These are phyloP conservation scores for Phytophthora niederhauseri DNA, from an alignment of 352 stramenopile genomes.

Conservation along the genomic window DNA sequence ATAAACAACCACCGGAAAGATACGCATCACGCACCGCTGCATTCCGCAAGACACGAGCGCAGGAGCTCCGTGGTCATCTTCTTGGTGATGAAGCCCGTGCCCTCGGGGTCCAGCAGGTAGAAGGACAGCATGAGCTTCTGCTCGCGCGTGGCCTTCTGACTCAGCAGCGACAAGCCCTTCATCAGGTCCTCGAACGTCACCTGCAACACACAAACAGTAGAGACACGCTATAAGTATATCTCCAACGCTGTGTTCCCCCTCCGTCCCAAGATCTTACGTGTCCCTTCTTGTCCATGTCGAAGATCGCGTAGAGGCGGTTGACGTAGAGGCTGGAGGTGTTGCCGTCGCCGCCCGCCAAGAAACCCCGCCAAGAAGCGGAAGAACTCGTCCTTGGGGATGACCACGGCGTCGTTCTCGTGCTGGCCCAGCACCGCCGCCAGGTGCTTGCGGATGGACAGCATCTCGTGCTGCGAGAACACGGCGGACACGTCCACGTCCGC, in stretches of 20 bases:
- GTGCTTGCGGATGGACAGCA: conserved; percentile 82
- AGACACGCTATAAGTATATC: background rate
- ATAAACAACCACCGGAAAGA: background rate
- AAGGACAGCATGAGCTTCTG: conserved; percentile 90
- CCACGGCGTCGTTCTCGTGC: conserved; percentile 68
- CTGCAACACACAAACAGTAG: conserved; percentile 31
- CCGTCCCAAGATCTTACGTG: conserved; percentile 34
- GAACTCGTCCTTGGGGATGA: conserved; percentile 88
- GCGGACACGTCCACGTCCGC: conserved; percentile 71
- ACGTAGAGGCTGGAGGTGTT: conserved; percentile 80
- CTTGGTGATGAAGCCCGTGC: conserved; percentile 83
- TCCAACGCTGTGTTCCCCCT: background rate
- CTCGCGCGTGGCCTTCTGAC: conserved; percentile 85
- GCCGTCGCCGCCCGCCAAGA: conserved; percentile 70
- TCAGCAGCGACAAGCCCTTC: conserved; percentile 80
- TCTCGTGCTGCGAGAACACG: conserved; percentile 80
- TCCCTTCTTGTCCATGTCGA: conserved; percentile 81
- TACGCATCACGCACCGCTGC: conserved; percentile 56
- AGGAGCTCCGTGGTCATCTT: conserved; percentile 84
- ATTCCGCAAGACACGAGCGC: conserved; percentile 85
- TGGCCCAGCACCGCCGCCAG: conserved; percentile 69
- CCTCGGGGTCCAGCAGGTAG: conserved; percentile 79
- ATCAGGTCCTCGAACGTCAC: conserved; percentile 87
- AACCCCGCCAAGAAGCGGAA: conserved; percentile 86
- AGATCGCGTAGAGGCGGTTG: conserved; percentile 88